Percentiles rank a stretch among this genome's conserved stretches.
These are phyloP conservation scores for Xanthoconium stramineum DNA, from an alignment of 768 basidiomycete genomes.

Conservation along the genomic window DNA sequence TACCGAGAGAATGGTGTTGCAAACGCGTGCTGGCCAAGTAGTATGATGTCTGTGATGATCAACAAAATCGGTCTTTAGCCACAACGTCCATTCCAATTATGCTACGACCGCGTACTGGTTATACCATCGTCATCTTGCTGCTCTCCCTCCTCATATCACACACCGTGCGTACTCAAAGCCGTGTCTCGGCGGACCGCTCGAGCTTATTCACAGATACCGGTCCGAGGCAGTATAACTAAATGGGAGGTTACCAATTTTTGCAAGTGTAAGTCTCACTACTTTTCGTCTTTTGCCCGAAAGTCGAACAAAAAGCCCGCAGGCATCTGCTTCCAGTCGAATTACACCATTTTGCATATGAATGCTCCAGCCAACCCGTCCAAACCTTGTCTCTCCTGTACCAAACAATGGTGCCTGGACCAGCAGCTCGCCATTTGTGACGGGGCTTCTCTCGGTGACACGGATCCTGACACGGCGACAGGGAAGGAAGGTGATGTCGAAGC, in stretches of 20 bases:
- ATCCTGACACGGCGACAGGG: slow-evolving; percentile 91
- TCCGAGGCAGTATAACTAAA: slow-evolving; percentile 51
- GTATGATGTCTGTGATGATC: not conserved
- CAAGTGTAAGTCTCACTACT: slow-evolving; percentile 57
- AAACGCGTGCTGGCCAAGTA: not conserved
- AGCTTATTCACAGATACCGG: slow-evolving; percentile 34
- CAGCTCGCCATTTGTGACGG: slow-evolving; percentile 81
- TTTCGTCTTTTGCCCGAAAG: not conserved
- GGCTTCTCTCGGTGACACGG: slow-evolving; percentile 78
- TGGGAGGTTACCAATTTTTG: slow-evolving; percentile 92
- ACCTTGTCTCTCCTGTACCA: slow-evolving; percentile 90
- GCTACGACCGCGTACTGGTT: slow-evolving; percentile 10
- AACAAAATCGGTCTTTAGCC: slow-evolving; percentile 15
- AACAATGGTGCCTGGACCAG: slow-evolving; percentile 94
- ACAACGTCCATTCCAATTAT: slow-evolving; percentile 16
- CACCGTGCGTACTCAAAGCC: slow-evolving; percentile 25
- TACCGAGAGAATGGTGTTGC: not conserved
- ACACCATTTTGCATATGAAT: slow-evolving; percentile 77
- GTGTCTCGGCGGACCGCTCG: slow-evolving; percentile 4
- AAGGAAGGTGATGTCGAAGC: slow-evolving; percentile 96
- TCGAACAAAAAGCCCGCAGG: slow-evolving; percentile 44
- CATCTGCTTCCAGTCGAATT: slow-evolving; percentile 88
- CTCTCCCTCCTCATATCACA: slow-evolving; percentile 16
- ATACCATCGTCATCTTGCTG: slow-evolving; percentile 12
- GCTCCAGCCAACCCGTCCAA: slow-evolving; percentile 82